Evolutionary conservation across 305 asterid genomes (phyloP).

Genomic region (Fraxinus sp.): DNA sequence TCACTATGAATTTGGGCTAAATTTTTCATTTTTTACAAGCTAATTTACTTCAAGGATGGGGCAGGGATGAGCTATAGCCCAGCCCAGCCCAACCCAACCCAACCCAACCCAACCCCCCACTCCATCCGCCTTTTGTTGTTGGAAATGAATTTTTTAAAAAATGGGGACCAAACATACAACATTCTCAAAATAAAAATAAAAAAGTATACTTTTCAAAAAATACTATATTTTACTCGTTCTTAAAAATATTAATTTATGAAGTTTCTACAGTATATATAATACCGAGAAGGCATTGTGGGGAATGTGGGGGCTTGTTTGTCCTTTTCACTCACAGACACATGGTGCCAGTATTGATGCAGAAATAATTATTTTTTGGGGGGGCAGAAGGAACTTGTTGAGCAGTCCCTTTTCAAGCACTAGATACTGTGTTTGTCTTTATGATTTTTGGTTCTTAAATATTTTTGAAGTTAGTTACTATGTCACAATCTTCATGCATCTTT

Average conservation of each 20-base stretch:
- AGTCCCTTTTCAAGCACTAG: constrained; percentile 32
- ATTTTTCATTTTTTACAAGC: no score
- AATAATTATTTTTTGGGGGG: neutral
- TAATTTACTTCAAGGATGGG: no score
- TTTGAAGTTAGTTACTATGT: neutral
- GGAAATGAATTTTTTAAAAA: no score
- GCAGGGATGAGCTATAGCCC: no score
- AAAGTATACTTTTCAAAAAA: neutral
- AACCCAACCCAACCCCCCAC: no score
- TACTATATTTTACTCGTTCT: neutral
- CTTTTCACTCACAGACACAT: neutral
- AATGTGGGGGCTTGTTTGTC: neutral
- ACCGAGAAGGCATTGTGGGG: neutral
- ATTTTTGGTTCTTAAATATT: neutral
- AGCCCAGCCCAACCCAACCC: no score
- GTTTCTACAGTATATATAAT: neutral
- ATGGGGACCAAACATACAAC: neutral
- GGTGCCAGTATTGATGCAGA: neutral
- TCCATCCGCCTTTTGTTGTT: no score
- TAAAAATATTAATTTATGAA: neutral
- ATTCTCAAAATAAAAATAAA: neutral
- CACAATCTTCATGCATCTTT: neutral
- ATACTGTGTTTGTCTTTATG: neutral
- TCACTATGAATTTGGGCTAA: no score
- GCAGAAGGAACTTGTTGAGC: constrained; percentile 30